These are phyloP conservation scores for Bruguiera parviflora DNA, from an alignment of 345 rosid species.

Conservation along the genomic window DNA sequence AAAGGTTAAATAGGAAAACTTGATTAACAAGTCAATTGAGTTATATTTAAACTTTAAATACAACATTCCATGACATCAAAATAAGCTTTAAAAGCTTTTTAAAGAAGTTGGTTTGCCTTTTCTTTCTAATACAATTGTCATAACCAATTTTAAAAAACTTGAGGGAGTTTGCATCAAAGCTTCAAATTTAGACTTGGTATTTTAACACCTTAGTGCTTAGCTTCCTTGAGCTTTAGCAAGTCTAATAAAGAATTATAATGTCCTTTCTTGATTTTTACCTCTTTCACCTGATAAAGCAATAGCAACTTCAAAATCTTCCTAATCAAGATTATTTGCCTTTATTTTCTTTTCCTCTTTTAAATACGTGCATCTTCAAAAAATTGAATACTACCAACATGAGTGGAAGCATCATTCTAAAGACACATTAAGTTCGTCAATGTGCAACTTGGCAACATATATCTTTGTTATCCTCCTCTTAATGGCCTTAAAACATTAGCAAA, in stretches of 20 bases:
- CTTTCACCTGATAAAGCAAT: slow-evolving; percentile 60
- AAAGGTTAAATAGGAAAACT: no score
- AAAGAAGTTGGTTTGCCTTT: no score
- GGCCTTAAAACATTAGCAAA: slow-evolving; percentile 45
- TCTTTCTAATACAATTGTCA: no score
- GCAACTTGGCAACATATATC: slow-evolving; percentile 59
- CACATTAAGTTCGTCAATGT: slow-evolving; percentile 45
- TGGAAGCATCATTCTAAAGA: slow-evolving; percentile 29
- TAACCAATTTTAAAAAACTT: no score
- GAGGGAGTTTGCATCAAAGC: no score
- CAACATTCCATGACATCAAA: no score
- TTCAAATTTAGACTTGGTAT: no score
- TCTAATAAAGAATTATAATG: slow-evolving; percentile 61
- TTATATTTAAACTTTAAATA: no score
- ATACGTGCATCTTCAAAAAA: slow-evolving; percentile 8
- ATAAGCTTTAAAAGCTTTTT: no score
- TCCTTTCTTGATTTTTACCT: slow-evolving; percentile 79
- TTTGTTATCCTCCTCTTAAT: slow-evolving; percentile 51
- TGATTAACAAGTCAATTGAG: no score
- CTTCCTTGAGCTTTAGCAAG: slow-evolving; percentile 10
- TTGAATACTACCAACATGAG: slow-evolving; percentile 7
- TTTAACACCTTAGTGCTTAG: no score
- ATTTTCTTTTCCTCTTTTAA: slow-evolving; percentile 45
- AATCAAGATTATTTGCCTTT: slow-evolving; percentile 41
- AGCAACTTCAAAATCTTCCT: slow-evolving; percentile 85